Evolutionary conservation across 78 protist species (phyloP).

Genomic region (Thecamonas trahens): DNA sequence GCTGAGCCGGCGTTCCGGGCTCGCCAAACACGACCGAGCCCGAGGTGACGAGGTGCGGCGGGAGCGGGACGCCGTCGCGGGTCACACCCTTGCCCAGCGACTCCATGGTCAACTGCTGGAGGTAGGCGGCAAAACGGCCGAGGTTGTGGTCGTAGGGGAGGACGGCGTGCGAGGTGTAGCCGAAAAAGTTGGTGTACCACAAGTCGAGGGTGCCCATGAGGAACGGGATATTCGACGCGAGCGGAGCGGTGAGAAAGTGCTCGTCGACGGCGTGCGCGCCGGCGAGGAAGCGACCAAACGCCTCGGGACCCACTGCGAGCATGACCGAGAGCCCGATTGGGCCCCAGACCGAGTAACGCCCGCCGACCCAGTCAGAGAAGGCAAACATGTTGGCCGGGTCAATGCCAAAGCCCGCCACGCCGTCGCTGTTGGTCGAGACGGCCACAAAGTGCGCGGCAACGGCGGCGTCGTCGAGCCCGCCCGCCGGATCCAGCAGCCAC

Average conservation of each 20-base stretch:
- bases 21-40: constrained; percentile 95
- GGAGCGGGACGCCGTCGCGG: constrained; percentile 38
- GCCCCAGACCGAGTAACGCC: constrained; percentile 93
- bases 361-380: constrained; percentile 89
- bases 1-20: constrained; percentile 98
- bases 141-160: constrained; percentile 94
- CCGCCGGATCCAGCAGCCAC: constrained; percentile 57
- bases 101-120: constrained; percentile 89
- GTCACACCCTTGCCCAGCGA: constrained; percentile 63
- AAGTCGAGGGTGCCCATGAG: constrained; percentile 72
- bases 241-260: constrained; percentile 78
- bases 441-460: constrained; percentile 94
- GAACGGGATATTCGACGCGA: constrained; percentile 74
- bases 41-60: constrained; percentile 29
- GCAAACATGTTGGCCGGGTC: constrained; percentile 85
- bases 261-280: constrained; percentile 93
- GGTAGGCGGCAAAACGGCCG: constrained; percentile 89
- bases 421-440: constrained; percentile 81
- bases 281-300: constrained; percentile 70
- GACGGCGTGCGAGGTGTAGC: constrained; percentile 76
- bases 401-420: constrained; percentile 83
- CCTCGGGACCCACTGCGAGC: constrained; percentile 69
- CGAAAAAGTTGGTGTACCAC: constrained; percentile 91
- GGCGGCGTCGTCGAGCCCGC: constrained; percentile 8
- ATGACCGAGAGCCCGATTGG: constrained; percentile 91